phyloP scores from a whole-genome alignment of 352 stramenopile genomes.

The Globisporangium orthogonon region DNA sequence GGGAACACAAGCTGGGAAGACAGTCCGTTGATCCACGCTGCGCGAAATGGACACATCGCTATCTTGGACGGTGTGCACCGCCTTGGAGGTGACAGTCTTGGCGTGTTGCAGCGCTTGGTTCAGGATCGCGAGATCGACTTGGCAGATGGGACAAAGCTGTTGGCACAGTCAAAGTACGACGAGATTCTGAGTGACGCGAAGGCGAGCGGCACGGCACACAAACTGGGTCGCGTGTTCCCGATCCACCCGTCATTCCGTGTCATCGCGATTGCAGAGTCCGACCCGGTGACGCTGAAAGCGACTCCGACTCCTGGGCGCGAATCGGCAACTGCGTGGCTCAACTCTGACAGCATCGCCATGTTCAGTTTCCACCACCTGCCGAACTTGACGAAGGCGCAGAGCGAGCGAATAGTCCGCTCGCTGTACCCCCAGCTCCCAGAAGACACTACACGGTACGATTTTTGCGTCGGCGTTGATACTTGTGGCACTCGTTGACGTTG shows the following conservation, averaged over 20 bases:
- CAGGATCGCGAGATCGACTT: constrained; percentile 88
- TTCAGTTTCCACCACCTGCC: constrained; percentile 67
- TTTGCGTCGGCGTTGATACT: neutral
- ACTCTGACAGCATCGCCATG: constrained; percentile 72
- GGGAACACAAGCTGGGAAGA: constrained; percentile 92
- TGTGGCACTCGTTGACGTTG: neutral
- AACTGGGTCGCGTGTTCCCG: constrained; percentile 28
- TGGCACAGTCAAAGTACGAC: constrained; percentile 53
- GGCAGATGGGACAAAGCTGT: constrained; percentile 83
- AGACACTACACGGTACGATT: constrained; percentile 44
- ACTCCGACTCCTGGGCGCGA: constrained; percentile 27
- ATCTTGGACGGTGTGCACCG: constrained; percentile 94
- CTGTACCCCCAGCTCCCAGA: constrained; percentile 50
- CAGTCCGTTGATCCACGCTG: constrained; percentile 88
- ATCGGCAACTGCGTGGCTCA: constrained; percentile 57
- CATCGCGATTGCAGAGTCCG: constrained; percentile 73
- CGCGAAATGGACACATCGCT: constrained; percentile 69
- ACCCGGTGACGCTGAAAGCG: constrained; percentile 28
- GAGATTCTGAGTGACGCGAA: constrained; percentile 25
- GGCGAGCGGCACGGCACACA: constrained; percentile 11
- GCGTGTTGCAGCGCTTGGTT: constrained; percentile 82
- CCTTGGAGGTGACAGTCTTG: constrained; percentile 86
- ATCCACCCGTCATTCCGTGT: constrained; percentile 90
- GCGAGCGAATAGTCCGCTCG: constrained; percentile 37
- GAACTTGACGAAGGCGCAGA: constrained; percentile 28